Base-by-base conservation (phyloP, 352 stramenopile genomes). In the Peronospora farinosa region DNA sequence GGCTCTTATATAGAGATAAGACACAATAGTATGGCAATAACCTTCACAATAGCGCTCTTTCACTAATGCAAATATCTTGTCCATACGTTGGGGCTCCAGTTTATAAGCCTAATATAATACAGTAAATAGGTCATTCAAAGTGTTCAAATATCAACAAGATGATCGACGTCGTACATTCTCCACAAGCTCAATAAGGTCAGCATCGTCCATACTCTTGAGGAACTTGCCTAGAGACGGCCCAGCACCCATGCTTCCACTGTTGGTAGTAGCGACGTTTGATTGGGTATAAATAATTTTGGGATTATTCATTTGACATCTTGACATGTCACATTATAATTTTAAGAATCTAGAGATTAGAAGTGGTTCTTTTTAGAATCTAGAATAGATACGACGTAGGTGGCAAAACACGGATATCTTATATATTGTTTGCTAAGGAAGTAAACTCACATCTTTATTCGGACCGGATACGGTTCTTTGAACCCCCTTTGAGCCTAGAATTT, bases 161-260 rank as follows among this genome's bases (percentile, higher is more conserved):
- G 30, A 17, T 2, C 12, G 9, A 67, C 68, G 17, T 46, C 68
- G 17, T 46, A 88, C 76, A 44, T 57, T 62, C 39, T 74, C 56
- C 5, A 85, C 40, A 36, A 83, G 54, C 35, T 51, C 50, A 15
- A 51, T 43, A 55, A 88, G 77, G 17, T 75, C 68, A 0, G 85
- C 63, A 53, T 88, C 77, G 46, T 80, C 71, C 60, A 84, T 78
- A 41, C 51, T 58, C 53, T 67, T 66, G 23, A 88, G 55, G 39
- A 83, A 69, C 61, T 75, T 75, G 59, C 47, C 70, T 4, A 88
- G 43, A 48, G 74, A 88, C 54, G 68, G 59, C 35, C 45, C 64
- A 2, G 57, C 62, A 0, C 72, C 72, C 72, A 82, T 82, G 16
- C 15, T 11, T 15, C 15, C 15, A 37, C 25, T n/a, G 13, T 12